Evolutionary conservation across 371 early-diverging fungal species (phyloP).

Genomic region (Syncephalastrum monosporum): DNA sequence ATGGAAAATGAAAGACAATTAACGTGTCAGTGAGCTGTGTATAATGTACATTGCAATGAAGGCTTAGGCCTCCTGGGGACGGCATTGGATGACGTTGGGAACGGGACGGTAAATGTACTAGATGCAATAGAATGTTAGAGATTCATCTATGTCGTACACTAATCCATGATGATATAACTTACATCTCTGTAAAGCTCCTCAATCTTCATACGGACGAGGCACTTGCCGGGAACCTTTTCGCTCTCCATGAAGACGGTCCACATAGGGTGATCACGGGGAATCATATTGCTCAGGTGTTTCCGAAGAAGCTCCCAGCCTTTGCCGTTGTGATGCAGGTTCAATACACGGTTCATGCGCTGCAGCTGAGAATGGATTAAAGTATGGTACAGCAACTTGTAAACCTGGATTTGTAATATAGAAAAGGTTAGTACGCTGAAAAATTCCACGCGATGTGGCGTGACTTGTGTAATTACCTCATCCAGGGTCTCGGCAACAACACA

Average conservation of each 20-base stretch:
- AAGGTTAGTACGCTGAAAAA: not conserved
- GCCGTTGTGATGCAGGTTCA: conserved; percentile 63
- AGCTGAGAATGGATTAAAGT: conserved; percentile 66
- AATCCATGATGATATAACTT: conserved; percentile 17
- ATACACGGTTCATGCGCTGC: conserved; percentile 66
- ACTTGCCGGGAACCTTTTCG: conserved; percentile 54
- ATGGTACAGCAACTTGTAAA: conserved; percentile 65
- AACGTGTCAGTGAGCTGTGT: not conserved
- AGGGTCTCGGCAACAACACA: conserved; percentile 53
- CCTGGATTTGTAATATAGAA: conserved; percentile 15
- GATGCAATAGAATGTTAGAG: not conserved
- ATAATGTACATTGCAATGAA: not conserved
- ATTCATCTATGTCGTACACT: not conserved
- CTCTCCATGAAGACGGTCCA: conserved; percentile 47
- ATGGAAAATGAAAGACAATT: too few species aligned
- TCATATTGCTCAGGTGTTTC: conserved; percentile 7
- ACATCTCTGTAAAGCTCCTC: conserved; percentile 69
- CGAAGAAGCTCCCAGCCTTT: conserved; percentile 54
- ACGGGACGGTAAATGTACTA: conserved; percentile 63
- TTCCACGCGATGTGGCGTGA: not conserved
- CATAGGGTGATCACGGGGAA: conserved; percentile 35
- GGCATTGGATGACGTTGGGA: conserved; percentile 62
- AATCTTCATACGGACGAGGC: conserved; percentile 71
- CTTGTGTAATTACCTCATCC: conserved; percentile 38
- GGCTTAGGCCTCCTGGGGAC: conserved; percentile 22